Conservation (phyloP, 441 rosid genomes). For the Raphanus hybrid region DNA sequence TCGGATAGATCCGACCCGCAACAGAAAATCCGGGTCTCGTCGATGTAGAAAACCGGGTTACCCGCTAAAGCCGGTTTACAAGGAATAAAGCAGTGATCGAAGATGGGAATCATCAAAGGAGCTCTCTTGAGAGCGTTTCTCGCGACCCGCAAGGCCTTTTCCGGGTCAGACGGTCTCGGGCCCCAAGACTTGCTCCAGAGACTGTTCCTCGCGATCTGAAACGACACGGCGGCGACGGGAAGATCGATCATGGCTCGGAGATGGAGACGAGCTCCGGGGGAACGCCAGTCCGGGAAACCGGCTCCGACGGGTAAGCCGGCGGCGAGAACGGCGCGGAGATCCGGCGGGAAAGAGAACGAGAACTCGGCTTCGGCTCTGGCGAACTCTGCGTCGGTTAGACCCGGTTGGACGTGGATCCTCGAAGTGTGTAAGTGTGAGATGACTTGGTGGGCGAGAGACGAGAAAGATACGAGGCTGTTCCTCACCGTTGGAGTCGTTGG, state of each 20-base stretch:
- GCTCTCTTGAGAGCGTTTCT: conserved; percentile 87
- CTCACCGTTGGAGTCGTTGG: conserved; percentile 61
- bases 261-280: conserved; percentile 75
- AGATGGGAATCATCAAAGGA: conserved; percentile 88
- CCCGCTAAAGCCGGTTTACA: conserved; percentile 89
- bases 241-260: conserved; percentile 86
- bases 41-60: conserved; percentile 89
- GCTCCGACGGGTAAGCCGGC: conserved; percentile 89
- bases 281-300: conserved; percentile 95
- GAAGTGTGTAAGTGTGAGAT: conserved; percentile 70
- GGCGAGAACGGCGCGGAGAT: conserved; percentile 83
- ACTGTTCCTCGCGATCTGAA: conserved; percentile 86
- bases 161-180: conserved; percentile 80
- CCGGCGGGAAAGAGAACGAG: conserved; percentile 89
- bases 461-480: conserved; percentile 68
- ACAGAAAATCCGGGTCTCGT: conserved; percentile 86
- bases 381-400: conserved; percentile 84
- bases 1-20: conserved; percentile 93
- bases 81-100: conserved; percentile 92
- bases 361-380: conserved; percentile 94
- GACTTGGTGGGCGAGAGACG: conserved; percentile 78
- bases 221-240: conserved; percentile 87
- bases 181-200: conserved; percentile 98
- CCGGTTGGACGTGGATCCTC: conserved; percentile 77
- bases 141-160: conserved; percentile 79